Percentiles rank a stretch among this genome's conserved stretches.
phyloP scores from a whole-genome alignment of 1,284 basidiomycete genomes.

The Tylopilus sp. region DNA sequence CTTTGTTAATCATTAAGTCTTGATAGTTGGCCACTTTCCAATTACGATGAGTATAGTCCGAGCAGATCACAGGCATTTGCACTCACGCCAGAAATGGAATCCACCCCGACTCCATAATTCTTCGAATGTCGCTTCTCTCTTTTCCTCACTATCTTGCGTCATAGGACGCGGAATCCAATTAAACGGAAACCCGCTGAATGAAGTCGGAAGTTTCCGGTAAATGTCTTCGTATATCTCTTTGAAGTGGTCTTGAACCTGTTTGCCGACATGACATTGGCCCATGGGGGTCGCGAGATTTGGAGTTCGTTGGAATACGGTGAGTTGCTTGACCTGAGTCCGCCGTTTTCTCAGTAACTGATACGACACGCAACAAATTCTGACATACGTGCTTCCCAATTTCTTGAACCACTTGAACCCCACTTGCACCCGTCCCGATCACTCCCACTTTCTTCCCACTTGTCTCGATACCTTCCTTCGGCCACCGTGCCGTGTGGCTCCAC shows the following conservation, averaged over 20 bases:
- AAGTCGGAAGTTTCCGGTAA: constrained; percentile 11
- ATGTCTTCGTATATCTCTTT: constrained; percentile 20
- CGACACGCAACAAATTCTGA: neutral
- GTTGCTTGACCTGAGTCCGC: constrained; percentile 12
- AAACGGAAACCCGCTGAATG: neutral
- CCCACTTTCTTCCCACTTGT: constrained; percentile 28
- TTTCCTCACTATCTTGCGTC: constrained; percentile 20
- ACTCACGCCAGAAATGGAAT: constrained; percentile 24
- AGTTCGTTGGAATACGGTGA: constrained; percentile 32
- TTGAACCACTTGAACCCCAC: constrained; percentile 23
- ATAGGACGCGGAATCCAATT: constrained; percentile 16
- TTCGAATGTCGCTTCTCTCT: constrained; percentile 16
- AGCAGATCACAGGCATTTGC: no score
- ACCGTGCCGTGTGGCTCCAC: constrained; percentile 22
- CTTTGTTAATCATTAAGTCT: neutral
- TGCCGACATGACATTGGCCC: constrained; percentile 16
- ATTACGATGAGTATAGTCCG: no score
- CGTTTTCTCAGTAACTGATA: neutral
- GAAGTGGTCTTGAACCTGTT: constrained; percentile 22
- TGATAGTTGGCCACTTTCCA: constrained; percentile 27
- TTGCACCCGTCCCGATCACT: constrained; percentile 22
- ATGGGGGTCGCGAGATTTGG: constrained; percentile 25
- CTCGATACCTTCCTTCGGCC: constrained; percentile 28
- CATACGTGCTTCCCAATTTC: constrained; percentile 25
- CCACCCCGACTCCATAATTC: constrained; percentile 21